Percentiles rank a stretch among this genome's conserved stretches.
Evolutionary conservation across 2,329 filamentous ascomycete species (phyloP).

Genomic region (Neospermospora avenae): DNA sequence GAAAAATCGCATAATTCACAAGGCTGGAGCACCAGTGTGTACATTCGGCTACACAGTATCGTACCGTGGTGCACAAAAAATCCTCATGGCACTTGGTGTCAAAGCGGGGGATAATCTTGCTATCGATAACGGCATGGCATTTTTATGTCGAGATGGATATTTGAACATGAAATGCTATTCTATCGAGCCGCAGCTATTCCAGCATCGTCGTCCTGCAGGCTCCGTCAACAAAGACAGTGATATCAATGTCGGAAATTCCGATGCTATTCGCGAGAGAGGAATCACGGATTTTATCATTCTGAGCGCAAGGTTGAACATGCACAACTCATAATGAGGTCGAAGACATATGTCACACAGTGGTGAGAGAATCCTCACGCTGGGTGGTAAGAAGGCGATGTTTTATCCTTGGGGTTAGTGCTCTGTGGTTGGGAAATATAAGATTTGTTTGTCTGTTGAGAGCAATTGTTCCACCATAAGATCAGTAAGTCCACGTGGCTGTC

Average conservation of each 20-base stretch:
- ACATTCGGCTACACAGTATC: slow-evolving; percentile 38
- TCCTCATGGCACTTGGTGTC: slow-evolving; percentile 56
- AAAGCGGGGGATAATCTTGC: slow-evolving; percentile 26
- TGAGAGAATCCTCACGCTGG: not conserved
- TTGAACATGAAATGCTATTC: slow-evolving; percentile 33
- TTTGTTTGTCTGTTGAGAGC: too few relatives aligned
- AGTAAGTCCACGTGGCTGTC: too few relatives aligned
- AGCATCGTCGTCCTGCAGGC: slow-evolving; percentile 36
- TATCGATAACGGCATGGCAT: slow-evolving; percentile 36
- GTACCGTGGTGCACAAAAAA: slow-evolving; percentile 45
- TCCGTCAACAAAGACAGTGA: slow-evolving; percentile 34
- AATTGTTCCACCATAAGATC: too few relatives aligned
- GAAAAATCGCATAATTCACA: slow-evolving; percentile 31
- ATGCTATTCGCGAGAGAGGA: slow-evolving; percentile 31
- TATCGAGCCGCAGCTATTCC: slow-evolving; percentile 37
- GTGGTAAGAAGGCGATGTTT: not conserved
- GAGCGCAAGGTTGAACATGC: slow-evolving; percentile 37
- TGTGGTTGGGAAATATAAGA: not conserved
- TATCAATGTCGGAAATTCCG: slow-evolving; percentile 25
- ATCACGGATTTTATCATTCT: slow-evolving; percentile 37
- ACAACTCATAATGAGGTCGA: slow-evolving; percentile 30
- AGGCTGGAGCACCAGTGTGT: slow-evolving; percentile 31
- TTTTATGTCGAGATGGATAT: slow-evolving; percentile 33
- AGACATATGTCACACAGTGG: slow-evolving; percentile 16
- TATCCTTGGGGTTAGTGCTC: not conserved